Percentiles rank a stretch among this genome's conserved stretches.
phyloP scores from a whole-genome alignment of 2,329 filamentous ascomycete genomes.

The Aspergillus fumigatus region DNA sequence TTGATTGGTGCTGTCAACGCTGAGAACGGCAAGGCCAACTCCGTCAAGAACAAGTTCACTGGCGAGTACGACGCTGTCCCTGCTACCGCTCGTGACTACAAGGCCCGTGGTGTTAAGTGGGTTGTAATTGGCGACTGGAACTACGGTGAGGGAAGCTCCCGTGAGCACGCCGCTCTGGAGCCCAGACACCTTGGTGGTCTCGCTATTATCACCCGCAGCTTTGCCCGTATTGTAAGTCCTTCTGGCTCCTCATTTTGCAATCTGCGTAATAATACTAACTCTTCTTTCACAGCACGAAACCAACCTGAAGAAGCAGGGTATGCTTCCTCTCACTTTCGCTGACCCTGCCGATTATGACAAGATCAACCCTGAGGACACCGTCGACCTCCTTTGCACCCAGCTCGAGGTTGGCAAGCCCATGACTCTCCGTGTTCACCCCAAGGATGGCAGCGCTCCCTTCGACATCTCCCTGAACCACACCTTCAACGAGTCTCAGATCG shows the following conservation, averaged over 20 bases:
- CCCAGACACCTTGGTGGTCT: constrained; percentile 94
- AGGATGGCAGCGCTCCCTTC: constrained; percentile 68
- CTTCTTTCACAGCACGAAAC: constrained; percentile 71
- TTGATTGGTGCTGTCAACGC: constrained; percentile 95
- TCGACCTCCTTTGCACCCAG: constrained; percentile 85
- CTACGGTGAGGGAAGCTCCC: constrained; percentile 95
- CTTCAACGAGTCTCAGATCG: constrained; percentile 95
- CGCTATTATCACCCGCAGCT: constrained; percentile 91
- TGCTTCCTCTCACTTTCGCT: constrained; percentile 94
- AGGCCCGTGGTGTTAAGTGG: constrained; percentile 93
- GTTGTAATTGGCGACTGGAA: constrained; percentile 99
- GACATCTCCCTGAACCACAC: constrained; percentile 86
- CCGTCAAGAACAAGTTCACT: constrained; percentile 85
- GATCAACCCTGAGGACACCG: constrained; percentile 87
- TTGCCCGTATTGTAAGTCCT: constrained; percentile 76
- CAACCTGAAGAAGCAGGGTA: constrained; percentile 99
- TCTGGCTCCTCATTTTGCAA: background rate
- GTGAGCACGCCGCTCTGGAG: constrained; percentile 97
- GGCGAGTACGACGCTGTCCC: constrained; percentile 85
- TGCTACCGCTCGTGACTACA: constrained; percentile 94
- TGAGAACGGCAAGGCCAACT: constrained; percentile 96
- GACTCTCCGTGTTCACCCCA: constrained; percentile 86
- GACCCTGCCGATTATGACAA: constrained; percentile 97
- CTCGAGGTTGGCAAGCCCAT: constrained; percentile 89
- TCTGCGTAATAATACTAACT: constrained; percentile 12